Conservation (phyloP, 148 eudicot species). For the Hydrangea macrophylla region DNA sequence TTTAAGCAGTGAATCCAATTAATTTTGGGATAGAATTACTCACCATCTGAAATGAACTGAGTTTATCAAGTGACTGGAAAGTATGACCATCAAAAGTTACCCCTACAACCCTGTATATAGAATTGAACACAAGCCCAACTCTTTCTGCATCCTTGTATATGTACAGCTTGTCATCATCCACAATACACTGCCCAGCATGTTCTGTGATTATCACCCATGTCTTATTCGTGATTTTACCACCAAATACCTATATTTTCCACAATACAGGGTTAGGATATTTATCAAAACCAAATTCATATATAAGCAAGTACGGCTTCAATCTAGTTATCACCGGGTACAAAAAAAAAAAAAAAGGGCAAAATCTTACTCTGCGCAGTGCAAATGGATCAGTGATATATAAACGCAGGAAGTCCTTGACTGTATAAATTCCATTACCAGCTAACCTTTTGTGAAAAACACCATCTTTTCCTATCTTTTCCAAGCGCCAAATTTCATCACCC, state of each 20-base stretch:
- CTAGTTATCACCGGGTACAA: background rate
- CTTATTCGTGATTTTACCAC: conserved; percentile 30
- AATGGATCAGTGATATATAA: conserved; percentile 32
- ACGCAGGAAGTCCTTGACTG: conserved; percentile 58
- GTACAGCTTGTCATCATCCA: conserved; percentile 34
- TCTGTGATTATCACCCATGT: conserved; percentile 42
- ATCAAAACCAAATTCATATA: background rate
- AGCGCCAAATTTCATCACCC: conserved; percentile 78
- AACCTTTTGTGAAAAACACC: conserved; percentile 56
- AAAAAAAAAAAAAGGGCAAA: too few relatives aligned
- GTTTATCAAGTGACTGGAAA: conserved; percentile 26
- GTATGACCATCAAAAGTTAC: conserved; percentile 40
- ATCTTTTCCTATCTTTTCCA: conserved; percentile 61
- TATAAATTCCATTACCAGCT: conserved; percentile 35
- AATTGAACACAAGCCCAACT: conserved; percentile 38
- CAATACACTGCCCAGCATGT: conserved; percentile 46
- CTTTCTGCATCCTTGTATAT: conserved; percentile 30
- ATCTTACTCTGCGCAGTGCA: conserved; percentile 49
- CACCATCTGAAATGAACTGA: conserved; percentile 41
- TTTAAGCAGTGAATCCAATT: background rate
- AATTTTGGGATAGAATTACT: conserved; percentile 5
- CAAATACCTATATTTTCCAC: conserved; percentile 32
- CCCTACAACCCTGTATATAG: conserved; percentile 35
- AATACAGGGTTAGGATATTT: background rate
- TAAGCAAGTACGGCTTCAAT: background rate